phyloP scores from a whole-genome alignment of 768 basidiomycete genomes.

The Termitomyces sp. region DNA sequence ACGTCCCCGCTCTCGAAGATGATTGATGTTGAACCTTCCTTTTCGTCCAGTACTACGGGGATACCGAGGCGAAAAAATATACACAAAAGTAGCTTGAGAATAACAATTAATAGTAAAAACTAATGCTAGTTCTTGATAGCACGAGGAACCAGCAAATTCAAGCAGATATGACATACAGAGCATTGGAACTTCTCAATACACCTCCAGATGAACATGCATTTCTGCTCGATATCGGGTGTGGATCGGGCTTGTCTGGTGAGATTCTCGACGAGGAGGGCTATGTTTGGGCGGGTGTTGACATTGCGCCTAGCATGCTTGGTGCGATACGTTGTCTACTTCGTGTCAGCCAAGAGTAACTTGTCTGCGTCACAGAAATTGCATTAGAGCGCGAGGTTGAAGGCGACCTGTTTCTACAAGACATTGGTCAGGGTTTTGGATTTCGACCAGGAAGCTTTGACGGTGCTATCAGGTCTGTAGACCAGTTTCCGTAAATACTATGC shows the following conservation, averaged over 20 bases:
- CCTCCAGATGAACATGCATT: slow-evolving; percentile 77
- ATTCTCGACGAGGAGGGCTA: slow-evolving; percentile 94
- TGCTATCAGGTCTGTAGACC: slow-evolving; percentile 72
- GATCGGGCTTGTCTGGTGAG: slow-evolving; percentile 94
- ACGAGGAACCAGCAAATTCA: slow-evolving; percentile 96
- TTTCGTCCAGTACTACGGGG: slow-evolving; percentile 83
- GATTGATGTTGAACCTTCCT: background rate
- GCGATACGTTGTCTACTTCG: slow-evolving; percentile 18
- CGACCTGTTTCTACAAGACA: slow-evolving; percentile 94
- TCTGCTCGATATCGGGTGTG: slow-evolving; percentile 94
- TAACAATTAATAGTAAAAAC: slow-evolving; percentile 6
- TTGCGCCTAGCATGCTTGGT: slow-evolving; percentile 97
- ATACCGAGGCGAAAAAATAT: slow-evolving; percentile 93
- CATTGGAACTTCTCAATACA: slow-evolving; percentile 84
- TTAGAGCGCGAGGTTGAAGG: slow-evolving; percentile 94
- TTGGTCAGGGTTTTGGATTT: slow-evolving; percentile 97
- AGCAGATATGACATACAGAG: slow-evolving; percentile 95
- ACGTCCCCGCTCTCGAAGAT: slow-evolving; percentile 19
- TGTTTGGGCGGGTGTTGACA: slow-evolving; percentile 90
- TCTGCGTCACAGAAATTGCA: slow-evolving; percentile 74
- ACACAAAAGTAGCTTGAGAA: slow-evolving; percentile 71
- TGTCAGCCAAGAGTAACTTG: background rate
- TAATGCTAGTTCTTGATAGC: slow-evolving; percentile 35
- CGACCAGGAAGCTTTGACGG: slow-evolving; percentile 97
- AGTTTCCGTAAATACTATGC: background rate